Conservation (phyloP, 2,329 filamentous ascomycete genomes). For the Trichoderma harzianum region DNA sequence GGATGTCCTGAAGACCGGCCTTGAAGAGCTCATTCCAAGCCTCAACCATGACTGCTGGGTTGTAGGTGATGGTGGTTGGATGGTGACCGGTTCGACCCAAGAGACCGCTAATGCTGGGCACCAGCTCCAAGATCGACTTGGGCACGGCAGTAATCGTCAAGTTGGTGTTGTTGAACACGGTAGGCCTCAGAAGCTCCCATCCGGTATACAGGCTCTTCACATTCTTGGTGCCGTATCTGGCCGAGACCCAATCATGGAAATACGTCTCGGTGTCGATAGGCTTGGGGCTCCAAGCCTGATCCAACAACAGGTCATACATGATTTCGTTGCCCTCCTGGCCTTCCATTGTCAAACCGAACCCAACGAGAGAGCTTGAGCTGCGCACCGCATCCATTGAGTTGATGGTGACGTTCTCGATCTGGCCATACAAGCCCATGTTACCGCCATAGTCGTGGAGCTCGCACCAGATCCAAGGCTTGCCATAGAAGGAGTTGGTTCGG, state of each 20-base stretch:
- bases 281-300: constrained; percentile 46
- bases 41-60: constrained; percentile 34
- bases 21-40: constrained; percentile 40
- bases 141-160: constrained; percentile 38
- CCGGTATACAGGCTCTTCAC: constrained; percentile 36
- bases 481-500: constrained; percentile 46
- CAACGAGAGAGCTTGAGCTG: constrained; percentile 41
- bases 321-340: constrained; percentile 53
- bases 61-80: constrained; percentile 41
- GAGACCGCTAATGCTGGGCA: constrained; percentile 41
- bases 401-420: constrained; percentile 46
- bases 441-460: constrained; percentile 50
- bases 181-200: constrained; percentile 44
- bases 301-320: constrained; percentile 48
- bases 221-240: constrained; percentile 36
- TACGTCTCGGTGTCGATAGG: constrained; percentile 44
- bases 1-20: constrained; percentile 31
- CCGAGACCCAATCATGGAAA: constrained; percentile 44
- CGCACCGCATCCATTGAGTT: constrained; percentile 43
- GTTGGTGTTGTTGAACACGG: constrained; percentile 49
- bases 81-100: constrained; percentile 39
- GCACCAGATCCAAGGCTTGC: constrained; percentile 54
- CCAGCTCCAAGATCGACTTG: constrained; percentile 45
- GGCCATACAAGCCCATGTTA: constrained; percentile 49
- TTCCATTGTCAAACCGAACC: constrained; percentile 48